A percentile compares a stretch with the other conserved stretches of the same genome.
Conservation (phyloP, 495 filamentous ascomycete genomes). For the Tuber brumale region DNA sequence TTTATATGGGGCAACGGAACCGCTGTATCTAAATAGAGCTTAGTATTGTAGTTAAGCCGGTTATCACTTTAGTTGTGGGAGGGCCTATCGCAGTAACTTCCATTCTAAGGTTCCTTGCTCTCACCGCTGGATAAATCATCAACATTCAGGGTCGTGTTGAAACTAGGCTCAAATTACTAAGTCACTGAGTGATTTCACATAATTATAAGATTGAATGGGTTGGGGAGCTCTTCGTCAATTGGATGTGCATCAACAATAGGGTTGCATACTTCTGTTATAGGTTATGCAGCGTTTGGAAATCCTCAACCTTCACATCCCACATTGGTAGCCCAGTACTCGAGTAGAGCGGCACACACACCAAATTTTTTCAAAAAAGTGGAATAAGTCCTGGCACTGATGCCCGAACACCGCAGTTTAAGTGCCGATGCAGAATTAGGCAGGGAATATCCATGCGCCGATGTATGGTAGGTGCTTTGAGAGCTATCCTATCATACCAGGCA, state of each 20-base stretch:
- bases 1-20: too few relatives aligned
- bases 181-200: not conserved
- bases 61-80: not conserved
- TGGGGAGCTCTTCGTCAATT: not conserved
- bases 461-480: not conserved
- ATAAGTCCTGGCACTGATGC: not conserved
- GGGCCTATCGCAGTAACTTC: not conserved
- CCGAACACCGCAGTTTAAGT: not conserved
- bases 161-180: not conserved
- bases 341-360: not conserved
- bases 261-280: not conserved
- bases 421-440: not conserved
- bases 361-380: not conserved
- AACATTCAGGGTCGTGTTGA: not conserved
- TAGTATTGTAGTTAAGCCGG: not conserved
- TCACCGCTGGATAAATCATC: not conserved
- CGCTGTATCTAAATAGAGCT: too few relatives aligned
- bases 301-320: not conserved
- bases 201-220: not conserved
- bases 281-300: not conserved
- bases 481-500: not conserved
- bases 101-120: not conserved
- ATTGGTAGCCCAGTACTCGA: not conserved
- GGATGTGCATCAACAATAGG: not conserved
- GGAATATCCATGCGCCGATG: not conserved